Evolutionary conservation across 2,329 filamentous ascomycete species (phyloP).

Genomic region (Aureobasidium pullulans): DNA sequence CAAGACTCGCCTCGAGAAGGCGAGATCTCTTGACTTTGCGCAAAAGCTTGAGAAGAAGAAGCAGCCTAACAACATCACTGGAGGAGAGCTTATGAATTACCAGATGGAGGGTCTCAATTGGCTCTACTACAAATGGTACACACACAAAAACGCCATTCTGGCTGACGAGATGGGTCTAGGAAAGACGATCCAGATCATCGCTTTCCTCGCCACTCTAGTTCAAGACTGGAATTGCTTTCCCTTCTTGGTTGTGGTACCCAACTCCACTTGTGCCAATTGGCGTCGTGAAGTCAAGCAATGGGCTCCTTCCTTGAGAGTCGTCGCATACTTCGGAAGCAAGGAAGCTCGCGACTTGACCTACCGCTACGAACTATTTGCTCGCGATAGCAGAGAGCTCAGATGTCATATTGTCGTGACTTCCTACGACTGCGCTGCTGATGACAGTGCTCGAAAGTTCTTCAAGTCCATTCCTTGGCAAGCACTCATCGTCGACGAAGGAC

Average conservation of each 20-base stretch:
- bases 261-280: constrained; percentile 96
- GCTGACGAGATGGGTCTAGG: constrained; percentile 98
- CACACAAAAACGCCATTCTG: constrained; percentile 75
- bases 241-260: constrained; percentile 87
- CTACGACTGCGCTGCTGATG: constrained; percentile 79
- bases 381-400: constrained; percentile 57
- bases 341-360: constrained; percentile 69
- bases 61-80: constrained; percentile 67
- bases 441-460: constrained; percentile 59
- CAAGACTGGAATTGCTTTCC: constrained; percentile 68
- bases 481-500: constrained; percentile 88
- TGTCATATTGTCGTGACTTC: constrained; percentile 93
- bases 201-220: constrained; percentile 64
- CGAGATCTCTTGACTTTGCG: constrained; percentile 59
- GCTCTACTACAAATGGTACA: constrained; percentile 85
- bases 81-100: constrained; percentile 85
- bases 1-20: constrained; percentile 59
- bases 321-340: constrained; percentile 82
- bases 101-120: constrained; percentile 91
- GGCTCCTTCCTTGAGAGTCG: constrained; percentile 76
- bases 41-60: constrained; percentile 56
- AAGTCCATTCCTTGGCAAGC: constrained; percentile 72
- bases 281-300: constrained; percentile 91
- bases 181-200: constrained; percentile 91
- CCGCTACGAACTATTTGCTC: constrained; percentile 76